Conservation (phyloP, 2,329 filamentous ascomycete species). For the Diplodia intermedia region DNA sequence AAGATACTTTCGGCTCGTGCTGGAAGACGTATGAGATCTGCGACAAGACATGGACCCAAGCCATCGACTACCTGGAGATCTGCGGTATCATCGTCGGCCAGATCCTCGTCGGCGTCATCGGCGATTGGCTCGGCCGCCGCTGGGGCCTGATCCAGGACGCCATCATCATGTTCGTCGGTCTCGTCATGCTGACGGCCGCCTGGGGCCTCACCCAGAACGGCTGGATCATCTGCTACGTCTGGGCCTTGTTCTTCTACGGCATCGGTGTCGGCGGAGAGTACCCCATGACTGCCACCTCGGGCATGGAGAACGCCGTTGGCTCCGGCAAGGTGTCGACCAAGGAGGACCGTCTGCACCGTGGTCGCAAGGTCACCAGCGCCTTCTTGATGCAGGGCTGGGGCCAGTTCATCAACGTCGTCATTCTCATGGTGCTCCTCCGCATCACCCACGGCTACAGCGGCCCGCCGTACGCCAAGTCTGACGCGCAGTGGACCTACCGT, state of each 20-base stretch:
- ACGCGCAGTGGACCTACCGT: constrained; percentile 89
- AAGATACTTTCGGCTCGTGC: constrained; percentile 76
- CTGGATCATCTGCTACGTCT: constrained; percentile 97
- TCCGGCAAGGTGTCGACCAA: constrained; percentile 86
- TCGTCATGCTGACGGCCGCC: constrained; percentile 87
- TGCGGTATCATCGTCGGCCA: constrained; percentile 95
- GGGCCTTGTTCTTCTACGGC: constrained; percentile 91
- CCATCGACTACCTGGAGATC: constrained; percentile 91
- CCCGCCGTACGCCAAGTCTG: constrained; percentile 77
- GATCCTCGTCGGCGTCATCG: constrained; percentile 80
- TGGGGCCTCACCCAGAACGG: constrained; percentile 89
- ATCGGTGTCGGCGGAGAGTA: constrained; percentile 83
- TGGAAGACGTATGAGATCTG: constrained; percentile 74
- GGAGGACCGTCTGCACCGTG: constrained; percentile 92
- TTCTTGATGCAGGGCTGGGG: constrained; percentile 99
- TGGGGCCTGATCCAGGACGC: constrained; percentile 97
- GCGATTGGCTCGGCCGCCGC: constrained; percentile 84
- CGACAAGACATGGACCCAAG: constrained; percentile 78
- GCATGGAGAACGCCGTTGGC: constrained; percentile 90
- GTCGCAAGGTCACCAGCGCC: constrained; percentile 91
- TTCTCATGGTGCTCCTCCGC: constrained; percentile 84
- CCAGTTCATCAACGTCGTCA: constrained; percentile 90
- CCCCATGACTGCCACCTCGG: constrained; percentile 93
- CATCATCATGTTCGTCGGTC: constrained; percentile 89
- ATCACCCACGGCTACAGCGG: constrained; percentile 84